phyloP scores from a whole-genome alignment of 2,329 filamentous ascomycete species.

The Fusarium liriodendri region DNA sequence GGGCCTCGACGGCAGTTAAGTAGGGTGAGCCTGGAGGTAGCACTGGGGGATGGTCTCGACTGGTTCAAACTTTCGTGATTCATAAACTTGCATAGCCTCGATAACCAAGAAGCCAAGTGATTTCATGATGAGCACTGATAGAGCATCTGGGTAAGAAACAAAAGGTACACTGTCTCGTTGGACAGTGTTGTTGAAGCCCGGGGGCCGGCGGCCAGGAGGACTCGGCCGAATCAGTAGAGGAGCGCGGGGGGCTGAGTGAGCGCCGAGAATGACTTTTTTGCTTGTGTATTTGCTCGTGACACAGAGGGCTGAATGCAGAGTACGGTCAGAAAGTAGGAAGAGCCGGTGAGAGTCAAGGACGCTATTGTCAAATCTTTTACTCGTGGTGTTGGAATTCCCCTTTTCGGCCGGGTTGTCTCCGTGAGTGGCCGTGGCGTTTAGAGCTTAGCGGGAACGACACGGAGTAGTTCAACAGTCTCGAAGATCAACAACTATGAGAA shows the following conservation, averaged over 20 bases:
- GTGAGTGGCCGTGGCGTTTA: neutral
- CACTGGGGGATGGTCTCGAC: conserved; percentile 5
- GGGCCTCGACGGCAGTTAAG: neutral
- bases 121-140: conserved; percentile 24
- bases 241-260: neutral
- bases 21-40: conserved; percentile 6
- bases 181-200: conserved; percentile 1
- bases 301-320: neutral
- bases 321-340: neutral
- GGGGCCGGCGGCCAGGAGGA: conserved; percentile 23
- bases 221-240: neutral
- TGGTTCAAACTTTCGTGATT: conserved; percentile 1
- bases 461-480: neutral
- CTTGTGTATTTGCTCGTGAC: neutral
- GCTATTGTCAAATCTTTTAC: conserved; percentile 30
- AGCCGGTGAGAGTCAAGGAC: neutral
- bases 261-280: neutral
- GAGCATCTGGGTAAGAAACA: neutral
- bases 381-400: conserved; percentile 7
- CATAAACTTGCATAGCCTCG: conserved; percentile 16
- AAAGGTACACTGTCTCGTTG: neutral
- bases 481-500: neutral
- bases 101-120: conserved; percentile 2
- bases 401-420: conserved; percentile 16
- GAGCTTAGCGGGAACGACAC: neutral